Base-by-base conservation (phyloP, 768 basidiomycete species). In the Mrakia blollopis region DNA sequence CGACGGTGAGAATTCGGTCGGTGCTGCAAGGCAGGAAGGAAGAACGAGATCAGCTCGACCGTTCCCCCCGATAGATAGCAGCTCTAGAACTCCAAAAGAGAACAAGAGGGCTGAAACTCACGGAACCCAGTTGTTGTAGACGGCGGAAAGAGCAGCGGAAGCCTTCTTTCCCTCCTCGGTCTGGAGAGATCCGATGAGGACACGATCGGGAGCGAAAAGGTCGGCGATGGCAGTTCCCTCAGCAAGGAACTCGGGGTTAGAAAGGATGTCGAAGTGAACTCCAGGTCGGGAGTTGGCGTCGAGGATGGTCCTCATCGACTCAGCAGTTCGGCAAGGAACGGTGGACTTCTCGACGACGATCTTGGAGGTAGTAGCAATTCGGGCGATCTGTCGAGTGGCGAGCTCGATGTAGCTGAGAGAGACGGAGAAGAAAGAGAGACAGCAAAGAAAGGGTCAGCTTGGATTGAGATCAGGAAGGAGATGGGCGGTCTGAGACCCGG, bases 301-400 rank as follows among this genome's bases (percentile, higher is more conserved):
- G 74, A 99, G 90, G 85, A 99, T 98, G 73, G 93, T 97, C 81
- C 96, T 93, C 97, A 99, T 99, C 28, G 95, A 96, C 85, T 97
- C 93, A 78, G 97, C 97, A 10, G 97, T 99, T 79, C 97, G 91
- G 86, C 94, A 98, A 54, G 97, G 97, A 13, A 99, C 97, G 7
- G 97, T 99, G 23, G 96, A 98, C 85, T 99, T 99, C 83, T 99
- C 97, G 78, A 99, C 95, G 73, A 99, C 97, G 81, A 99, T 98
- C 87, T 99, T 99, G 83, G 89, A 91, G 1, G 91, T 89, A 32
- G 86, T 91, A 67, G 97, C 93, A 76, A 98, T 91, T 62, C 88
- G 89, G 61, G 97, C 97, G 80, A 99, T 98, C 80, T 91, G 92
- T 80, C 97, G 93, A 39, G 97, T 99, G 72, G 96, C 97, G 41